Conservation (phyloP, 2,329 filamentous ascomycete genomes). For the Trichoderma koningii region DNA sequence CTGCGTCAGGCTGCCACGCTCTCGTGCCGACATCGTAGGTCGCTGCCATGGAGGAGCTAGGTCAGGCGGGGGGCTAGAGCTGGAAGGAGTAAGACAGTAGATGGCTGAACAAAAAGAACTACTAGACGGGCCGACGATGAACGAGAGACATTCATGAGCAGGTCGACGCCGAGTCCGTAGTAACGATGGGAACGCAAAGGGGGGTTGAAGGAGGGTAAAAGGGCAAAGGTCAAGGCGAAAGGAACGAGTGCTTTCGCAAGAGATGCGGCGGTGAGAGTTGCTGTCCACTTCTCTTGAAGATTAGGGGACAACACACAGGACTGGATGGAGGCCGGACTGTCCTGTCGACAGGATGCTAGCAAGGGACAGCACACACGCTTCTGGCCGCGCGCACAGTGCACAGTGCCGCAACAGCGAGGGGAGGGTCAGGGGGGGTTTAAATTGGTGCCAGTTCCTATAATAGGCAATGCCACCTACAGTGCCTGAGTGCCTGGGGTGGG, state of each 20-base stretch:
- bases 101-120: neutral
- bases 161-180: constrained; percentile 10
- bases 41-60: constrained; percentile 69
- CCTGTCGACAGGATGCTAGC: constrained; percentile 20
- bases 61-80: constrained; percentile 24
- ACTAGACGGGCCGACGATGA: constrained; percentile 23
- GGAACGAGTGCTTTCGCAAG: constrained; percentile 29
- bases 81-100: constrained; percentile 18
- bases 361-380: constrained; percentile 24
- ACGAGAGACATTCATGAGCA: constrained; percentile 26
- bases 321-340: constrained; percentile 22
- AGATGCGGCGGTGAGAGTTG: constrained; percentile 26
- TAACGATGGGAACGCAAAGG: constrained; percentile 9
- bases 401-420: constrained; percentile 18
- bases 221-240: neutral
- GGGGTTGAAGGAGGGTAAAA: neutral
- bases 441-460: constrained; percentile 23
- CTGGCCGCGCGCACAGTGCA: constrained; percentile 20
- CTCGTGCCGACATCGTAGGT: constrained; percentile 94
- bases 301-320: constrained; percentile 23
- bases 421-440: constrained; percentile 13
- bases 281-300: constrained; percentile 24
- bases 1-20: constrained; percentile 96
- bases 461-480: constrained; percentile 21
- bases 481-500: neutral